Base-by-base conservation (phyloP, 805 yeast genomes). In the Candida sphagnicola region DNA sequence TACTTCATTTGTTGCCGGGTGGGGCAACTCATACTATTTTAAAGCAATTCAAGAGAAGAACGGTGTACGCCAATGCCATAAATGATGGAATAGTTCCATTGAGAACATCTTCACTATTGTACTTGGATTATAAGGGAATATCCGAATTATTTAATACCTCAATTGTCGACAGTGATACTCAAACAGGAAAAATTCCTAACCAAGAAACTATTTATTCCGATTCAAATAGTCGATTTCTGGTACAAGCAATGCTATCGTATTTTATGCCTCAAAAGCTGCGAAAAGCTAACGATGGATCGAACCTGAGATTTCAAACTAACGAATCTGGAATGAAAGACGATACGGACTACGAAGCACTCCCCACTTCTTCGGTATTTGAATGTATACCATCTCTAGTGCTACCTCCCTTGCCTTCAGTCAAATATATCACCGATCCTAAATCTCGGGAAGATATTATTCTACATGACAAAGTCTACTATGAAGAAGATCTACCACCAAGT, bases 11-110 rank as follows among this genome's bases (percentile, higher is more conserved):
- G 18, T 65, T 91, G 3, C 95, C 97, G 0, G 70, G 83, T 1
- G 81, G 85, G 4, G 85, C 90, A 2, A 82, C 91, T 0, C 80
- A 82, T 44, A 62, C 61, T 25, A 69, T 84, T 0, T 70, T 91
- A 42, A 74, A 76, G 41, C 60, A 62, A 41, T 91, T 93, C 61
- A 56, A 70, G 30, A 65, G 83, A 43, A 70, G 97, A 45, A 88
- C 96, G 0, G 65, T 85, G 0, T 93, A 93, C 59, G 96, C 98
- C 0, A 93, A 93, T 61, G 82, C 85, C 0, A 70, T 86, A 14
- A 82, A 93, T 59, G 99, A 93, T 62, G 99, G 99, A 2, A 89
- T 93, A 38, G 99, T 93, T 2, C 98, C 99, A 0, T 65, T 93
- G 49, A 67, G 98, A 37, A 93, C 99, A 0, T 80, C 96, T 0